Conservation (phyloP, 1,139 yeast species). For the Pneumocystis jirovecii region DNA sequence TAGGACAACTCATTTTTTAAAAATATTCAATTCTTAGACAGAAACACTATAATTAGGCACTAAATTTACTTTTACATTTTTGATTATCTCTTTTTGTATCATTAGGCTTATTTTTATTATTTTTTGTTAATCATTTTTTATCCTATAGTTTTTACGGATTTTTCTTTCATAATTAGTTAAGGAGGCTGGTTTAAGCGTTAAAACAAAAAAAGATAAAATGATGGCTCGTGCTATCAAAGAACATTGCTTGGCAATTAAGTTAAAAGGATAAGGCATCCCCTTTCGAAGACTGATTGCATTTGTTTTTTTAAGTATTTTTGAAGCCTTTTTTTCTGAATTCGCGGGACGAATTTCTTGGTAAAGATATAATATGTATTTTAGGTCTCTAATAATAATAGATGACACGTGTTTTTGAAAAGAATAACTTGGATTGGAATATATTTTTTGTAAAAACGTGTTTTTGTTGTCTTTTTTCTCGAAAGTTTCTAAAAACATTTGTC, state of each 20-base stretch:
- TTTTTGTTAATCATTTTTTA: not conserved
- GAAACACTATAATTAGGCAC: too few species aligned
- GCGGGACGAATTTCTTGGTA: not conserved
- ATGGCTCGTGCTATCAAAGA: not conserved
- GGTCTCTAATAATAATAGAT: not conserved
- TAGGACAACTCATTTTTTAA: not conserved
- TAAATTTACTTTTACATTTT: too few species aligned
- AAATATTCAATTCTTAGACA: too few species aligned
- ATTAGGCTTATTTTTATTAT: not conserved
- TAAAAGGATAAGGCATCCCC: not conserved
- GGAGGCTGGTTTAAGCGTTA: not conserved
- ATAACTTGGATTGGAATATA: not conserved
- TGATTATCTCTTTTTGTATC: not conserved
- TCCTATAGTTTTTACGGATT: not conserved
- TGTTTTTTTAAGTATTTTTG: not conserved
- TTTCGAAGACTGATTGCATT: not conserved
- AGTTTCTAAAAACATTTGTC: not conserved
- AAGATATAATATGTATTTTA: too few species aligned
- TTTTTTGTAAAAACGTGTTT: not conserved
- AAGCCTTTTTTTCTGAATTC: not conserved
- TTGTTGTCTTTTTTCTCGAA: not conserved
- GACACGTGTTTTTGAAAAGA: not conserved
- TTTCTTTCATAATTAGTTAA: not conserved
- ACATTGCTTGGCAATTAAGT: not conserved
- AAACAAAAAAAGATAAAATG: not conserved